A percentile compares a stretch with the other conserved stretches of the same genome.
These are phyloP conservation scores for Debaryomyces nepalensis DNA, from an alignment of 1,139 yeast species.

Conservation along the genomic window DNA sequence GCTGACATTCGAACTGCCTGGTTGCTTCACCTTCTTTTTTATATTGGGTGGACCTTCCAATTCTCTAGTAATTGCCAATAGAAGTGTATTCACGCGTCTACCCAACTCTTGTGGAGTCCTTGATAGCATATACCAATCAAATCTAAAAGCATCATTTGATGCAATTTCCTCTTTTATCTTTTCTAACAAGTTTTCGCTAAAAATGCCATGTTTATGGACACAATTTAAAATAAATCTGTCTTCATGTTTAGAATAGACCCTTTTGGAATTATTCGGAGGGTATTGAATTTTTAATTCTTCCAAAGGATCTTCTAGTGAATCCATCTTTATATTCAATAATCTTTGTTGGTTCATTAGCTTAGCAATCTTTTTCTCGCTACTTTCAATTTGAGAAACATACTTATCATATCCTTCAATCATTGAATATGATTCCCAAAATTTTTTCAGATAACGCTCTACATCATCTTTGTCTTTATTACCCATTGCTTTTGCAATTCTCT, in stretches of 20 bases:
- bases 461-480: slow-evolving; percentile 75
- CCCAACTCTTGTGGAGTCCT: slow-evolving; percentile 85
- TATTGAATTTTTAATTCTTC: slow-evolving; percentile 77
- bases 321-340: slow-evolving; percentile 66
- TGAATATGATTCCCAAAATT: slow-evolving; percentile 74
- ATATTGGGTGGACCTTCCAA: slow-evolving; percentile 62
- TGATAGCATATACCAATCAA: slow-evolving; percentile 88
- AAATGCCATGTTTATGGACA: slow-evolving; percentile 77
- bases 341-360: slow-evolving; percentile 68
- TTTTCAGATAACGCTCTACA: slow-evolving; percentile 66
- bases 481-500: slow-evolving; percentile 64
- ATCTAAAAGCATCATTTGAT: slow-evolving; percentile 74
- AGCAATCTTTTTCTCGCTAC: slow-evolving; percentile 80
- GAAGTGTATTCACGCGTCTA: slow-evolving; percentile 78
- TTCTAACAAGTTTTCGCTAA: slow-evolving; percentile 72
- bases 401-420: slow-evolving; percentile 87
- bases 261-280: slow-evolving; percentile 91
- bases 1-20: slow-evolving; percentile 28
- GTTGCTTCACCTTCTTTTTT: slow-evolving; percentile 19
- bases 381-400: slow-evolving; percentile 81
- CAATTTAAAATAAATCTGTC: slow-evolving; percentile 80
- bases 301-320: slow-evolving; percentile 67
- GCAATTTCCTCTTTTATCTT: slow-evolving; percentile 76
- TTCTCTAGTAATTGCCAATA: slow-evolving; percentile 80
- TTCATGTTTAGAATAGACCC: slow-evolving; percentile 82